Percentiles rank a stretch among this genome's conserved stretches.
Evolutionary conservation across 345 rosid genomes (phyloP).

Genomic region (Bruguiera gymnorhiza): DNA sequence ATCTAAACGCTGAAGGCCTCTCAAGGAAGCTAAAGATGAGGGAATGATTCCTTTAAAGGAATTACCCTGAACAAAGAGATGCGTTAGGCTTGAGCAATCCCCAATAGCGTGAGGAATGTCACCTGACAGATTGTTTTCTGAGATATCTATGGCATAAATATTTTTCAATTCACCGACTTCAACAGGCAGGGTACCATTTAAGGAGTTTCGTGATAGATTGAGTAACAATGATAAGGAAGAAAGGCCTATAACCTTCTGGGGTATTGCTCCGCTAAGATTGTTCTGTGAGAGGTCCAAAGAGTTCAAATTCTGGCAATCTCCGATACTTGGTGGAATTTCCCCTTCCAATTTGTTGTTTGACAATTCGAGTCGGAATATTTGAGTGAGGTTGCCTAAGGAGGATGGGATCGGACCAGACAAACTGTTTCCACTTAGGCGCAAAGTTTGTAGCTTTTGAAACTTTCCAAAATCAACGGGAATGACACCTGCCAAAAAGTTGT

Average conservation of each 20-base stretch:
- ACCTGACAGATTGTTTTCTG: slow-evolving; percentile 30
- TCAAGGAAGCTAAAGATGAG: slow-evolving; percentile 21
- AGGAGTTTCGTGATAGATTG: slow-evolving; percentile 27
- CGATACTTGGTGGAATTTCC: slow-evolving; percentile 16
- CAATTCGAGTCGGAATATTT: not conserved
- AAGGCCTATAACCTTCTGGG: slow-evolving; percentile 12
- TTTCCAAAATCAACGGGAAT: slow-evolving; percentile 19
- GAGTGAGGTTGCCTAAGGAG: slow-evolving; percentile 22
- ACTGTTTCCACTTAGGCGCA: not conserved
- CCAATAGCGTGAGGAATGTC: slow-evolving; percentile 28
- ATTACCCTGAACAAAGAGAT: slow-evolving; percentile 22
- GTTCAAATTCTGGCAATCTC: slow-evolving; percentile 3
- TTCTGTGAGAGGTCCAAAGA: slow-evolving; percentile 10
- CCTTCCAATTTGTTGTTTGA: slow-evolving; percentile 18
- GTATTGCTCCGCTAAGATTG: slow-evolving; percentile 27
- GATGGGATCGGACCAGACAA: slow-evolving; percentile 18
- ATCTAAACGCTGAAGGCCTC: slow-evolving; percentile 29
- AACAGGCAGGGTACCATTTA: slow-evolving; percentile 25
- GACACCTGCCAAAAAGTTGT: slow-evolving; percentile 11
- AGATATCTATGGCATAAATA: slow-evolving; percentile 5
- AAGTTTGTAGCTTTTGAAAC: slow-evolving; percentile 3
- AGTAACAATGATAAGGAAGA: slow-evolving; percentile 18
- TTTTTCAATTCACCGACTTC: slow-evolving; percentile 22
- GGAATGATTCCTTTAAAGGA: slow-evolving; percentile 36
- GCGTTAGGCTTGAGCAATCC: slow-evolving; percentile 19